These are phyloP conservation scores for Cytospora chrysosperma DNA, from an alignment of 2,329 filamentous ascomycete genomes.

Conservation along the genomic window DNA sequence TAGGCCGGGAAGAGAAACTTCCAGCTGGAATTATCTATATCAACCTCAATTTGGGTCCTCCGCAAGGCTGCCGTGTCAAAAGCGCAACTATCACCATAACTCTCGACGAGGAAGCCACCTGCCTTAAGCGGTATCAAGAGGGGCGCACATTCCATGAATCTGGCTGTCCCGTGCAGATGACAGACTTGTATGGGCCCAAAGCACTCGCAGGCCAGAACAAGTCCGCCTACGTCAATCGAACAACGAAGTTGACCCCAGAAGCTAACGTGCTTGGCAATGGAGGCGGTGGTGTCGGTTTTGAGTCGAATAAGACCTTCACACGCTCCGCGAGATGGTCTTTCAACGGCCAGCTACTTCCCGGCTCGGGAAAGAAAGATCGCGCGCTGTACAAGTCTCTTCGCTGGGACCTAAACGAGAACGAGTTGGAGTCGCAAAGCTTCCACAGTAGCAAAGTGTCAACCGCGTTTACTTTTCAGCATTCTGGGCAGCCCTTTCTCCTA, in stretches of 20 bases:
- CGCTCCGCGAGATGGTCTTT: conserved; percentile 30
- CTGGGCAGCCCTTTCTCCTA: conserved; percentile 33
- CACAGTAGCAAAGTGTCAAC: conserved; percentile 33
- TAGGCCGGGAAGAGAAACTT: conserved; percentile 21
- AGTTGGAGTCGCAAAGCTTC: conserved; percentile 29
- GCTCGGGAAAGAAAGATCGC: conserved; percentile 10
- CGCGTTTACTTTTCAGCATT: conserved; percentile 34
- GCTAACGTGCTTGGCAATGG: conserved; percentile 27
- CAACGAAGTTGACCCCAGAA: conserved; percentile 24
- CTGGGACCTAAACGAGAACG: conserved; percentile 34
- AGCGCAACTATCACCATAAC: conserved; percentile 29
- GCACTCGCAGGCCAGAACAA: conserved; percentile 27
- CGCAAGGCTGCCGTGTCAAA: conserved; percentile 28
- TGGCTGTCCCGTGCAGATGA: conserved; percentile 28
- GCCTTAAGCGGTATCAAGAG: conserved; percentile 20
- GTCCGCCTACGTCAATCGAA: conserved; percentile 19
- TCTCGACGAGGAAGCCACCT: conserved; percentile 29
- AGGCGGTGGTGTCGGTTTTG: conserved; percentile 27
- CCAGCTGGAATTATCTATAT: conserved; percentile 33
- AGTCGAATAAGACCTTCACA: conserved; percentile 24
- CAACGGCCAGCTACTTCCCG: conserved; percentile 26
- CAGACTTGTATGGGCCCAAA: conserved; percentile 27
- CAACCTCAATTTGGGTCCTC: conserved; percentile 30
- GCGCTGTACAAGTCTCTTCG: conserved; percentile 30
- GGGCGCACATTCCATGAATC: neutral